Base-by-base conservation (phyloP, 305 asterid genomes). In the Andrographis paniculata region DNA sequence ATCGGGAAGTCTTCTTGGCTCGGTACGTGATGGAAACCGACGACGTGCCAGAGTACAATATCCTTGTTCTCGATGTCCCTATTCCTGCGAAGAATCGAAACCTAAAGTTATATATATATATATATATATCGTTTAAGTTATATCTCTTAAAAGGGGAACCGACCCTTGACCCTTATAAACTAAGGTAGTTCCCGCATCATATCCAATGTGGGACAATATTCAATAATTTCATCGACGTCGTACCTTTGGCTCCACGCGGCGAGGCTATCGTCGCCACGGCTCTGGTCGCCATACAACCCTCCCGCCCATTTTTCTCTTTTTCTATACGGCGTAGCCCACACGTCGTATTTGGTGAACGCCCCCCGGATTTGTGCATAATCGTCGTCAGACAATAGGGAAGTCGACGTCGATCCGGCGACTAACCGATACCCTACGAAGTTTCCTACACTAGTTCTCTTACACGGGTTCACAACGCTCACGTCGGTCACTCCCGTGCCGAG, bases 1-100 rank as follows among this genome's bases (percentile, higher is more conserved):
- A 84, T 19, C 0, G 85, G 92, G 42, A 73, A 84, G 67, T 84
- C 83, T 65, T 84, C 92, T 28, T 77, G 85, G 59, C 62, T 47
- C 0, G 87, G 83, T 41, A 69, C 69, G 46, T 78, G 83, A 41
- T 78, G 87, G 56, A 75, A 52, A 1, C 83, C 83, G 16, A 72
- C 3, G 20, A 73, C 75, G 70, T 78, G 74, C 87, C 83, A 75
- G 14, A 75, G 23, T 63, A 75, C 83, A 35, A 78, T 78, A 39
- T 75, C 87, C 57, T 54, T 50, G 45, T 75, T 67, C 63, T 75
- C 76, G 5, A 74, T 72, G 19, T 64, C 47, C 54, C 80, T 69
- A n/a, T 69, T 49, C 60, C 87, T 78, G 74, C 73, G 14, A 19
- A 30, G 13, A 27, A 14, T 5, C 18, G 4, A 14, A 20, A 17